A percentile compares a stretch with the other conserved stretches of the same genome.
phyloP scores from a whole-genome alignment of 495 filamentous ascomycete genomes.

The Penicillium tannophilum region DNA sequence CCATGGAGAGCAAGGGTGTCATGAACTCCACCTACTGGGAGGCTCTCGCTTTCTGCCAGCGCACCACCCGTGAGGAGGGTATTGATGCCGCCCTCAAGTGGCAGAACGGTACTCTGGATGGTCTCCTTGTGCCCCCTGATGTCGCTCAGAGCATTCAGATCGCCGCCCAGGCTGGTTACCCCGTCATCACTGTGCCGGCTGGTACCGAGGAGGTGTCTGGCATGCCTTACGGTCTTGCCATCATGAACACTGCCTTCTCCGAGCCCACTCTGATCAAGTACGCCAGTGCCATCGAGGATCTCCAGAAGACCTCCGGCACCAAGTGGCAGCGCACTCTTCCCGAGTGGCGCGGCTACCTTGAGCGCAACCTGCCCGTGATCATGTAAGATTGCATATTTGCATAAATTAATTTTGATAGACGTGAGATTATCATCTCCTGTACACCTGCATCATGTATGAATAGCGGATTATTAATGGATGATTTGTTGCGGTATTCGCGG shows the following conservation, averaged over 20 bases:
- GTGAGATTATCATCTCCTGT: not conserved
- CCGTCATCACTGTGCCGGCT: constrained; percentile 68
- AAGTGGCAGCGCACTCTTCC: constrained; percentile 48
- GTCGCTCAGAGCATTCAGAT: constrained; percentile 62
- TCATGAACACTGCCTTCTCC: constrained; percentile 67
- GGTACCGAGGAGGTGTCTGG: constrained; percentile 54
- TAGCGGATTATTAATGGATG: constrained; percentile 1
- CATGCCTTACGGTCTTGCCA: constrained; percentile 70
- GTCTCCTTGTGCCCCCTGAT: constrained; percentile 66
- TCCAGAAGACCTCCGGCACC: constrained; percentile 43
- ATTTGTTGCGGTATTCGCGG: not conserved
- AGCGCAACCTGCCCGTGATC: constrained; percentile 52
- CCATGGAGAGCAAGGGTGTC: constrained; percentile 58
- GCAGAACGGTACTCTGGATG: constrained; percentile 53
- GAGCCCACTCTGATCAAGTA: constrained; percentile 64
- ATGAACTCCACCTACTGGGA: constrained; percentile 67
- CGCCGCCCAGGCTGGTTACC: constrained; percentile 65
- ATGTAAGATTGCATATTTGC: constrained; percentile 19
- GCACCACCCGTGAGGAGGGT: constrained; percentile 60
- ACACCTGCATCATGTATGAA: constrained; percentile 3
- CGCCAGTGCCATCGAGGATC: constrained; percentile 70
- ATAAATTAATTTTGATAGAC: not conserved
- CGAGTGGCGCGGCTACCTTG: constrained; percentile 54
- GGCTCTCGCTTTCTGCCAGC: constrained; percentile 62
- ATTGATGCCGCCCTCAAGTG: constrained; percentile 66